Conservation (phyloP, 2,329 filamentous ascomycete species). For the Coniella lustricola region DNA sequence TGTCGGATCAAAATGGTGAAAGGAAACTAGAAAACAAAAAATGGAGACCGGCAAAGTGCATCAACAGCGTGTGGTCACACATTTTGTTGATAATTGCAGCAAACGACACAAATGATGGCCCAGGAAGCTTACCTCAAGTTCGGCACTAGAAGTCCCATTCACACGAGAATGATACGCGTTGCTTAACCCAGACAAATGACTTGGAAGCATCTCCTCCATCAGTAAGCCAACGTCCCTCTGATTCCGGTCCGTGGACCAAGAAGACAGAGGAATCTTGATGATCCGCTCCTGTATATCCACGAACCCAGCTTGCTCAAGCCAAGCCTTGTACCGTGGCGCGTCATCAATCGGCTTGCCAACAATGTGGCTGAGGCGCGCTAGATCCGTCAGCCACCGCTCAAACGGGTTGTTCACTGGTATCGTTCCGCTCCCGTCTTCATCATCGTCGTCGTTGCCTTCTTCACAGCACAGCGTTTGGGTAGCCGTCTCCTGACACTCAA, state of each 20-base stretch:
- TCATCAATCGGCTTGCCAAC: slow-evolving; percentile 32
- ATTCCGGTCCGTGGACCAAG: slow-evolving; percentile 42
- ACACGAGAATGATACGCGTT: slow-evolving; percentile 12
- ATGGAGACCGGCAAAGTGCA: neutral
- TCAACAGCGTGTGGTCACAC: too few relatives aligned
- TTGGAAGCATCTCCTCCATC: slow-evolving; percentile 9
- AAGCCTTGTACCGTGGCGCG: slow-evolving; percentile 27
- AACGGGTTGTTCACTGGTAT: slow-evolving; percentile 32
- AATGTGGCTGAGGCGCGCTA: slow-evolving; percentile 30
- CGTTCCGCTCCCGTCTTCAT: too few relatives aligned
- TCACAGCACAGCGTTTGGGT: slow-evolving; percentile 33
- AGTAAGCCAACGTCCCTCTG: slow-evolving; percentile 37
- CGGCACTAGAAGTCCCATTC: neutral
- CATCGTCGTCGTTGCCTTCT: slow-evolving; percentile 32
- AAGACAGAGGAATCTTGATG: slow-evolving; percentile 48
- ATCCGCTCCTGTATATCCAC: slow-evolving; percentile 45
- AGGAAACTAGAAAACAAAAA: neutral
- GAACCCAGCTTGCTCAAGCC: slow-evolving; percentile 44
- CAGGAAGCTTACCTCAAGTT: slow-evolving; percentile 14
- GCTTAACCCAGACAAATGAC: neutral
- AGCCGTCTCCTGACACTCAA: slow-evolving; percentile 46
- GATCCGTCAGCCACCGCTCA: slow-evolving; percentile 32
- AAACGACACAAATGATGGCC: neutral
- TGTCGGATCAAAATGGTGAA: neutral
- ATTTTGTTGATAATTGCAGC: too few relatives aligned